These are phyloP conservation scores for Cladosporium velox DNA, from an alignment of 2,329 filamentous ascomycete genomes.

Conservation along the genomic window DNA sequence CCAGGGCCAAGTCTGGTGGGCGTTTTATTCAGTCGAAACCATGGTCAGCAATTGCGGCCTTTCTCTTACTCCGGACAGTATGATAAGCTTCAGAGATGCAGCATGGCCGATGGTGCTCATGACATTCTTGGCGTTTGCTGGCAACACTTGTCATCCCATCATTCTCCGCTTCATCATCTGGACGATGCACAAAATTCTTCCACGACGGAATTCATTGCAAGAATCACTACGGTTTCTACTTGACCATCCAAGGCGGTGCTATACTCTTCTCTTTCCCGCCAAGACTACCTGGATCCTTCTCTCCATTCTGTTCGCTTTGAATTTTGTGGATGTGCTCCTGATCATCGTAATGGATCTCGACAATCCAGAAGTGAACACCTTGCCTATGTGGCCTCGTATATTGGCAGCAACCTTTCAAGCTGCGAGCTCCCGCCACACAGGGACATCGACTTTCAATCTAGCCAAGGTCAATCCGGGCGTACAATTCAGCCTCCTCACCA, in stretches of 20 bases:
- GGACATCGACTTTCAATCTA: constrained; percentile 35
- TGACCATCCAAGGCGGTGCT: constrained; percentile 54
- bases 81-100: constrained; percentile 53
- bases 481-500: constrained; percentile 62
- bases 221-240: constrained; percentile 41
- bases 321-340: constrained; percentile 31
- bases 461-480: constrained; percentile 55
- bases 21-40: constrained; percentile 79
- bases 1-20: constrained; percentile 76
- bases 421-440: constrained; percentile 41
- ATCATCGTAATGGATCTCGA: constrained; percentile 23
- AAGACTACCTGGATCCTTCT: constrained; percentile 23
- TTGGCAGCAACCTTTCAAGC: constrained; percentile 27
- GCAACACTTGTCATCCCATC: constrained; percentile 67
- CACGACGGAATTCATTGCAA: constrained; percentile 24
- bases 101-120: constrained; percentile 18
- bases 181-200: constrained; percentile 43
- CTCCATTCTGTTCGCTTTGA: constrained; percentile 18
- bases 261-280: constrained; percentile 65
- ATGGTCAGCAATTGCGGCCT: constrained; percentile 88
- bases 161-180: constrained; percentile 64
- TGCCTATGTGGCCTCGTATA: constrained; percentile 11
- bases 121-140: constrained; percentile 49
- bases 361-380: constrained; percentile 16
- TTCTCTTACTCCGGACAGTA: constrained; percentile 68